Conservation (phyloP, 495 filamentous ascomycete species). For the Penicillium cataractarum region DNA sequence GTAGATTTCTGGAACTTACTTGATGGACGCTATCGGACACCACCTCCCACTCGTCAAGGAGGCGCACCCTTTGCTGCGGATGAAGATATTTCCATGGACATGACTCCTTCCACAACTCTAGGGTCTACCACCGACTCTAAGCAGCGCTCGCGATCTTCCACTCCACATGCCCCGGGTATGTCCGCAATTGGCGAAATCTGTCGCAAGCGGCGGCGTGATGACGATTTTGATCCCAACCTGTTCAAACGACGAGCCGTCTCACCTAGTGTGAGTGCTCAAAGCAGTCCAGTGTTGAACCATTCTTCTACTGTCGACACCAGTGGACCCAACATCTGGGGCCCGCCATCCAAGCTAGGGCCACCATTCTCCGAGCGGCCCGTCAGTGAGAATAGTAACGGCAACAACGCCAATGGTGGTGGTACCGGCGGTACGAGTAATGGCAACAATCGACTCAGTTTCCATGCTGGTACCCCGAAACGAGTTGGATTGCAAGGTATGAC, state of each 20-base stretch:
- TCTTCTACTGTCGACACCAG: constrained; percentile 71
- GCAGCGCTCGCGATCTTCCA: constrained; percentile 52
- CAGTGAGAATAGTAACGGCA: constrained; percentile 39
- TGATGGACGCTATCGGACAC: constrained; percentile 63
- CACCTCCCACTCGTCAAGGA: constrained; percentile 60
- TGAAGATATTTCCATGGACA: constrained; percentile 80
- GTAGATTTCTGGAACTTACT: constrained; percentile 81
- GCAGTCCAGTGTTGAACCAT: constrained; percentile 81
- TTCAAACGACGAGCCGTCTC: constrained; percentile 95
- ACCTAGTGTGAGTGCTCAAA: constrained; percentile 88
- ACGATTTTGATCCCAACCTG: constrained; percentile 85
- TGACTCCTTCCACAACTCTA: constrained; percentile 60
- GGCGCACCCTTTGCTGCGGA: constrained; percentile 64
- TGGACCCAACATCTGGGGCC: constrained; percentile 68
- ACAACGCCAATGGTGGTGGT: not conserved
- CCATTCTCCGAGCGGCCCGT: constrained; percentile 54
- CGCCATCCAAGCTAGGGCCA: constrained; percentile 59
- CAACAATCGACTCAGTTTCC: constrained; percentile 35
- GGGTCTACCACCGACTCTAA: constrained; percentile 37
- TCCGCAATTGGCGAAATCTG: constrained; percentile 66
- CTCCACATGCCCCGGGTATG: constrained; percentile 48
- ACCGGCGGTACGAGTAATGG: not conserved
- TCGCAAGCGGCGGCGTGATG: constrained; percentile 82
- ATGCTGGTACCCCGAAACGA: constrained; percentile 59
- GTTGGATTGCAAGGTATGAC: constrained; percentile 94